Evolutionary conservation across 192 early-diverging fungal species (phyloP).

Genomic region (Backusella morwellensis): DNA sequence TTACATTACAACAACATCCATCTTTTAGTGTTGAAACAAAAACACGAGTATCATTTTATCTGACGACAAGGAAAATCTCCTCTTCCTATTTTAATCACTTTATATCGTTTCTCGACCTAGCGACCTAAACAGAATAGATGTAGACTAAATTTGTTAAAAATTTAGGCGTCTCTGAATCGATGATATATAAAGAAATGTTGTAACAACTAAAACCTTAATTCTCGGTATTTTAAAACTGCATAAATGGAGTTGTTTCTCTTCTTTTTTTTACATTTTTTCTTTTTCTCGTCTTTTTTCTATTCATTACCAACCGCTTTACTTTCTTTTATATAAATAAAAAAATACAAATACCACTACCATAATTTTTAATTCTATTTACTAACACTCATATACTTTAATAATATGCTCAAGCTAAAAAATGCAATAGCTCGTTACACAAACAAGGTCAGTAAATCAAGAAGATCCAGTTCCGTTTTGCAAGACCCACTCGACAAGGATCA

Average conservation of each 20-base stretch:
- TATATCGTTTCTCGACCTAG: no score
- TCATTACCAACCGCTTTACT: neutral
- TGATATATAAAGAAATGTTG: neutral
- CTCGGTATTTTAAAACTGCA: neutral
- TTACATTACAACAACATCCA: no score
- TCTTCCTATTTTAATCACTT: no score
- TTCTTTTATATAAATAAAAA: neutral
- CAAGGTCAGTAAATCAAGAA: neutral
- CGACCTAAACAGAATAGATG: no score
- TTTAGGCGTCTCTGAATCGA: no score
- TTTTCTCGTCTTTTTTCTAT: neutral
- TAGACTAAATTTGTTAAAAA: no score
- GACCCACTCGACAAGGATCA: neutral
- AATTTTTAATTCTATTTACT: neutral
- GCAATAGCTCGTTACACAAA: neutral
- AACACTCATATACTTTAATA: neutral
- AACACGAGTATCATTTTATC: no score
- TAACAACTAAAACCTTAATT: neutral
- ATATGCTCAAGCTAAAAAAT: neutral
- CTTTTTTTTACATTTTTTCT: neutral
- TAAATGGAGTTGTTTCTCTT: neutral
- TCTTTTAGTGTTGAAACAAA: neutral
- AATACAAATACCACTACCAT: neutral
- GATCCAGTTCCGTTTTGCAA: neutral
- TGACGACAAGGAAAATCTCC: no score